Evolutionary conservation across 805 yeast genomes (phyloP), one percentile per base, ranked within the genome.

Genomic region (Monosporozyma aerobia): DNA sequence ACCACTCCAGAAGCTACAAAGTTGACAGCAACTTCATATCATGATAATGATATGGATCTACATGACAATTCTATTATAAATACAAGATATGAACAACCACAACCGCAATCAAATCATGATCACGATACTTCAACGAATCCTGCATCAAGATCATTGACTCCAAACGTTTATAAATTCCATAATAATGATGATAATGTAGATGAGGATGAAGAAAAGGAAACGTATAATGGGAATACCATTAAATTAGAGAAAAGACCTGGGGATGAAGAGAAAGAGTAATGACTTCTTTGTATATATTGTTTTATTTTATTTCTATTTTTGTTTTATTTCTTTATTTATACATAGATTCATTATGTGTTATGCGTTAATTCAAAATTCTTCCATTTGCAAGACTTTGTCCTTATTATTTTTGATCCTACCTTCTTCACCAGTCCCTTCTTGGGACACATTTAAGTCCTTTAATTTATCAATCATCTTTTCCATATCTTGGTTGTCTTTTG

Each of bases 221-320:
- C 82, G 1, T 82, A 79, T 59, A 81, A 82, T 59, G 86, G 85
- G 1, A 82, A 81, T 60, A 73, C 71, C 16, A 62, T 79, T 39
- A 75, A 73, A 55, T 59, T 82, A 48, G 81, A 81, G 57, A 64
- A 62, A 52, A 63, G 62, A 22, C 58, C 62, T 23, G 79, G 79
- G 35, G 56, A 67, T 9, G 37, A 49, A 23, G 40, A 30, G 29
- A 23, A 43, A 47, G 6, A 50, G 44, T 40, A 11, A 40, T 40
- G 22, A 13, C 4, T 30, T 10, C 7, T 5, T 29, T 46, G 49
- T 29, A 32, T 47, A 16, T 47, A 47, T 19, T 19, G 19, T 19
- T 19, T 19, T 19, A n/a, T 13, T 35, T 13, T 13, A 35, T 35
- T 35, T 13, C n/a, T 35, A 4, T 14, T 35, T 35, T 13, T 35